These are phyloP conservation scores for Phytomonas sp. DNA, from an alignment of 208 protist species.

Conservation along the genomic window DNA sequence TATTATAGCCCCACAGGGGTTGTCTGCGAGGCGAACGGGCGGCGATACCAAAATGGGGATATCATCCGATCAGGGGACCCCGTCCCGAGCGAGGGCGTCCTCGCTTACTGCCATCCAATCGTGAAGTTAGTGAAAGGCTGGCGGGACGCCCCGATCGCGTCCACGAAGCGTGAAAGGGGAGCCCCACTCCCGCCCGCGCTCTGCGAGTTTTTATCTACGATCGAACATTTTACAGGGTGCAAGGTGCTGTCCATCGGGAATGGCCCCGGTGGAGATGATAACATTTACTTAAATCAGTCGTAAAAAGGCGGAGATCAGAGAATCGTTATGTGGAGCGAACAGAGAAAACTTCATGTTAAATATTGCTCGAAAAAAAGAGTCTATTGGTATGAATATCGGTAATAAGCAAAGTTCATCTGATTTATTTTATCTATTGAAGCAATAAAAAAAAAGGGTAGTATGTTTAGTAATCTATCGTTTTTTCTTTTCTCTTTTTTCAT, in stretches of 20 bases:
- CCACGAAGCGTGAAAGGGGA: slow-evolving; percentile 36
- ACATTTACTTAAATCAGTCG: slow-evolving; percentile 84
- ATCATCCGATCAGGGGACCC: slow-evolving; percentile 86
- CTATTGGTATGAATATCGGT: slow-evolving; percentile 7
- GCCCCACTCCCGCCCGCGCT: slow-evolving; percentile 66
- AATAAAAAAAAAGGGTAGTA: slow-evolving; percentile 5
- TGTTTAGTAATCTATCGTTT: slow-evolving; percentile 2
- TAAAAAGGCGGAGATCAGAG: not conserved
- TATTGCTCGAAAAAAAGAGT: slow-evolving; percentile 11
- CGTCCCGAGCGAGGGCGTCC: slow-evolving; percentile 67
- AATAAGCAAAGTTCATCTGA: slow-evolving; percentile 3
- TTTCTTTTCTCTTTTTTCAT: not conserved
- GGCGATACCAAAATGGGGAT: slow-evolving; percentile 72
- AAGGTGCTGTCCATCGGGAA: slow-evolving; percentile 90
- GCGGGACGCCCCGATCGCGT: slow-evolving; percentile 65
- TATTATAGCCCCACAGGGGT: slow-evolving; percentile 60
- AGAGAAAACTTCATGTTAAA: not conserved
- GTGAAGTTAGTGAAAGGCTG: slow-evolving; percentile 82
- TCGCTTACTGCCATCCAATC: slow-evolving; percentile 83
- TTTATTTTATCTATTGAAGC: slow-evolving; percentile 8
- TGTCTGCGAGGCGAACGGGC: slow-evolving; percentile 58
- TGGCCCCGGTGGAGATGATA: slow-evolving; percentile 73
- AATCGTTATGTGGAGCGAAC: not conserved
- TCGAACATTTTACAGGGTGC: slow-evolving; percentile 80
- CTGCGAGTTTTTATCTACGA: slow-evolving; percentile 66